phyloP scores from a whole-genome alignment of 345 rosid genomes.

The Odontarrhena argentea region DNA sequence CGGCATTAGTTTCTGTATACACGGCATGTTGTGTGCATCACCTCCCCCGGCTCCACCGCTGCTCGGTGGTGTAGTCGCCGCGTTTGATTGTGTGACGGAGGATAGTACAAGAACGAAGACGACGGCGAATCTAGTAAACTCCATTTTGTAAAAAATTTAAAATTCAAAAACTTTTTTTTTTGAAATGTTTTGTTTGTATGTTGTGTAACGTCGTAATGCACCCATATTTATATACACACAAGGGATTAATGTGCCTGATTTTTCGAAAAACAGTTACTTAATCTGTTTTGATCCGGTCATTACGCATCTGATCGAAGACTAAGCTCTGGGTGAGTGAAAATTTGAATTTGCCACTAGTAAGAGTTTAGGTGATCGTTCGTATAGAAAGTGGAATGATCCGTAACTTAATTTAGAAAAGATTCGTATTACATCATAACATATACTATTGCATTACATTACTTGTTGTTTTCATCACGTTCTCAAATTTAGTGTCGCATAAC shows the following conservation, averaged over 20 bases:
- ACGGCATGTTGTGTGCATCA: slow-evolving; percentile 38
- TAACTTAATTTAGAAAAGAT: slow-evolving; percentile 1
- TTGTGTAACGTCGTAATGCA: slow-evolving; percentile 16
- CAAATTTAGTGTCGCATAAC: slow-evolving; percentile 12
- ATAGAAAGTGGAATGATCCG: slow-evolving; percentile 11
- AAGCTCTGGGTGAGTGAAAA: slow-evolving; percentile 23
- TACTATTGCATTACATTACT: not conserved
- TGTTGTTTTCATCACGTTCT: slow-evolving; percentile 25
- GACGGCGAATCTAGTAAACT: slow-evolving; percentile 12
- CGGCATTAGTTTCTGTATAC: slow-evolving; percentile 58
- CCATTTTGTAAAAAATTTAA: not conserved
- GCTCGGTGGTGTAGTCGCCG: slow-evolving; percentile 18
- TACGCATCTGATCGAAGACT: slow-evolving; percentile 31
- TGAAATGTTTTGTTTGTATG: not conserved
- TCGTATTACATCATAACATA: not conserved
- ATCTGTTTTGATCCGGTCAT: slow-evolving; percentile 25
- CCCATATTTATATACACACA: slow-evolving; percentile 15
- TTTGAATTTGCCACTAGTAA: not conserved
- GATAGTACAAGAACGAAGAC: slow-evolving; percentile 17
- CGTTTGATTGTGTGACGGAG: slow-evolving; percentile 4
- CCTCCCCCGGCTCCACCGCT: slow-evolving; percentile 24
- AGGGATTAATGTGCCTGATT: slow-evolving; percentile 2
- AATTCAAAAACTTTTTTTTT: too few relatives aligned
- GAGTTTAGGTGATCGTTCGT: slow-evolving; percentile 8
- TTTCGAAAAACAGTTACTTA: slow-evolving; percentile 19